Evolutionary conservation across 2,329 filamentous ascomycete genomes (phyloP).

Genomic region (Fusarium goolgardi): DNA sequence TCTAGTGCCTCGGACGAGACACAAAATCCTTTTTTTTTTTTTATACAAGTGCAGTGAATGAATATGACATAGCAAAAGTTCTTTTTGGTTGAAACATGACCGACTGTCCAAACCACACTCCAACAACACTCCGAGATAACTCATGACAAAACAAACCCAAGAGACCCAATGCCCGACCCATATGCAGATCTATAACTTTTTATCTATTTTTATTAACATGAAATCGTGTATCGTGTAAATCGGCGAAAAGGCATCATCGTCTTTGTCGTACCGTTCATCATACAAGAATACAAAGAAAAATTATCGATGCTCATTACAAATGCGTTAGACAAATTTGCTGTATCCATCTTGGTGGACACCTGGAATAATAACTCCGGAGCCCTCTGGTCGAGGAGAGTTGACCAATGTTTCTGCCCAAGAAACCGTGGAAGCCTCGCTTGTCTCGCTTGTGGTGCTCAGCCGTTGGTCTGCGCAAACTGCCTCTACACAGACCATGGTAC

Average conservation of each 20-base stretch:
- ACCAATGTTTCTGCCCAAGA: constrained; percentile 30
- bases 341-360: constrained; percentile 32
- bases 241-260: constrained; percentile 4
- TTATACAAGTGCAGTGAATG: neutral
- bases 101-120: neutral
- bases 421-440: constrained; percentile 33
- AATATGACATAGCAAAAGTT: neutral
- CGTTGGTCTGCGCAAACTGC: neutral
- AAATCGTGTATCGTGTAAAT: constrained; percentile 21
- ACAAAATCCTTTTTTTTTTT: neutral
- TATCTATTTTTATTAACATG: constrained; percentile 24
- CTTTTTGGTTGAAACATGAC: neutral
- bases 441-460: constrained; percentile 30
- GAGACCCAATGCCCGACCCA: neutral
- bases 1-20: neutral
- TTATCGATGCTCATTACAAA: constrained; percentile 12
- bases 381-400: constrained; percentile 7
- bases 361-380: constrained; percentile 22
- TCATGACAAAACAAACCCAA: neutral
- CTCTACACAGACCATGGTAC: neutral
- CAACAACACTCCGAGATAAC: neutral
- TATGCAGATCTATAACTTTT: constrained; percentile 18
- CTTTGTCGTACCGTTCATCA: constrained; percentile 16
- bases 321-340: constrained; percentile 13
- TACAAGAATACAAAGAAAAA: constrained; percentile 14